Evolutionary conservation across 176 grass and related monocot species (phyloP).

Genomic region (Oryza rufipogon): DNA sequence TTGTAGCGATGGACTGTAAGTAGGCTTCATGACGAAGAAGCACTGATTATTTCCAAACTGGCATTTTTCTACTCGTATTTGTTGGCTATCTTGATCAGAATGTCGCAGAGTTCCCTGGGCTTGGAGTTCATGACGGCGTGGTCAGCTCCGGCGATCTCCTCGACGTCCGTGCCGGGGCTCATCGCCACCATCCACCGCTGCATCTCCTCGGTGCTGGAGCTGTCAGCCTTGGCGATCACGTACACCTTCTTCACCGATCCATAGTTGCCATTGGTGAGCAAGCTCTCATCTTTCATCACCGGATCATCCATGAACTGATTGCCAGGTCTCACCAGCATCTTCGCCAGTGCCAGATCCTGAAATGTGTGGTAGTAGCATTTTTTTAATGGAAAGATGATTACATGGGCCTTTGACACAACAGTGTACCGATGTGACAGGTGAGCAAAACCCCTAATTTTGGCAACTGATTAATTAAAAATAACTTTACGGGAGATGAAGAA

Average conservation of each 20-base stretch:
- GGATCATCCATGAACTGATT: slow-evolving; percentile 35
- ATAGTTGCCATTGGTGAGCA: slow-evolving; percentile 33
- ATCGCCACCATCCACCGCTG: slow-evolving; percentile 47
- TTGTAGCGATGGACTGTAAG: background rate
- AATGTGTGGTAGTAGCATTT: background rate
- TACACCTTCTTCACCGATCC: slow-evolving; percentile 38
- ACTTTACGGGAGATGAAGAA: background rate
- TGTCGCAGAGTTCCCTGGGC: slow-evolving; percentile 25
- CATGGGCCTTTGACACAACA: background rate
- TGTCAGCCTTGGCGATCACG: slow-evolving; percentile 39
- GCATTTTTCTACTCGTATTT: background rate
- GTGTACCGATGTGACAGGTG: background rate
- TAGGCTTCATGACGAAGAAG: background rate
- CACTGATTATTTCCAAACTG: background rate
- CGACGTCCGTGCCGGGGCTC: slow-evolving; percentile 25
- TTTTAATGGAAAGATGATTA: background rate
- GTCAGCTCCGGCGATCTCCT: slow-evolving; percentile 50
- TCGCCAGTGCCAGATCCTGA: slow-evolving; percentile 51
- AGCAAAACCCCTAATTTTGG: background rate
- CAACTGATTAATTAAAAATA: background rate
- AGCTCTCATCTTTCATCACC: slow-evolving; percentile 22
- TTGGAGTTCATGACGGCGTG: slow-evolving; percentile 54
- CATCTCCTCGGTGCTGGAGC: slow-evolving; percentile 11
- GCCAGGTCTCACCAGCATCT: slow-evolving; percentile 44
- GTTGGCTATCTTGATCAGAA: slow-evolving; percentile 28